These are phyloP conservation scores for Bipolaris bicolor DNA, from an alignment of 2,329 filamentous ascomycete species.

Conservation along the genomic window DNA sequence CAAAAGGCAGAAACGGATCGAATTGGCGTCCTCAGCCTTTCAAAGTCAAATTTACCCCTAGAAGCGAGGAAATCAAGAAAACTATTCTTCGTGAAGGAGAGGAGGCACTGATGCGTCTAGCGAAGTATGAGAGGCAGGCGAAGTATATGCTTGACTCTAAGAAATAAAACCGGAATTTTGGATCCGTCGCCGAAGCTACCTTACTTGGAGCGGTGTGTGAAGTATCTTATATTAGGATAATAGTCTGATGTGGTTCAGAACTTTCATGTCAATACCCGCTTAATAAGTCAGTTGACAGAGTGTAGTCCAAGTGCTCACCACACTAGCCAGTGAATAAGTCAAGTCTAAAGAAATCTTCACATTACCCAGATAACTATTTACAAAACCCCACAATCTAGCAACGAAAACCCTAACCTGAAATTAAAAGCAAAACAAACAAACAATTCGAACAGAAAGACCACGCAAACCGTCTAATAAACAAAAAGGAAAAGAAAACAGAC, in stretches of 20 bases:
- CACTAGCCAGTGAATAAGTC: too few relatives aligned
- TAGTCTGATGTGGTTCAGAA: too few relatives aligned
- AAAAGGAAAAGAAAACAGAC: too few relatives aligned
- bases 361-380: too few relatives aligned
- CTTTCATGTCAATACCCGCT: too few relatives aligned
- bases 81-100: background rate
- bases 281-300: too few relatives aligned
- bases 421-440: too few relatives aligned
- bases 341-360: too few relatives aligned
- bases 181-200: background rate
- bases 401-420: too few relatives aligned
- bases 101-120: background rate
- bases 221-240: background rate
- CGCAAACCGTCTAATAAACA: too few relatives aligned
- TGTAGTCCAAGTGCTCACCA: too few relatives aligned
- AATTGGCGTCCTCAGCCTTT: slow-evolving; percentile 6
- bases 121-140: background rate
- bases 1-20: background rate
- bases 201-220: background rate
- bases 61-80: slow-evolving; percentile 4
- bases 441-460: background rate
- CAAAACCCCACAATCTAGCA: too few relatives aligned
- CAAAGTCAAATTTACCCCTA: slow-evolving; percentile 1
- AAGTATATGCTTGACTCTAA: slow-evolving; percentile 1
- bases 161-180: background rate